A percentile compares a stretch with the other conserved stretches of the same genome.
Conservation (phyloP, 306 rosid species). For the Lablab purpureus region DNA sequence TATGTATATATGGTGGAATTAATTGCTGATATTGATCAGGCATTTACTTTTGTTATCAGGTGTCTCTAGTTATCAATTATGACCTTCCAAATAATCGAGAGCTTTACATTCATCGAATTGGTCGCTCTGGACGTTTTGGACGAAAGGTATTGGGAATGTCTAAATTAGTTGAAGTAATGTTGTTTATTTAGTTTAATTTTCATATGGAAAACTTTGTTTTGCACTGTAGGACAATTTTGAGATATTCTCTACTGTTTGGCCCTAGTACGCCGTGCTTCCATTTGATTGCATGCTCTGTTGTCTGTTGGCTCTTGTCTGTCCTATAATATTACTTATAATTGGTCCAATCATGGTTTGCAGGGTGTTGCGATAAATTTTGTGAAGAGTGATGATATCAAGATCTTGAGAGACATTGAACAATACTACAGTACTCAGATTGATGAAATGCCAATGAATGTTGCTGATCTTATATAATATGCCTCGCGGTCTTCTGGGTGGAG, state of each 20-base stretch:
- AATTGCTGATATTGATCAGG: constrained; percentile 25
- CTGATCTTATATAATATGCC: constrained; percentile 74
- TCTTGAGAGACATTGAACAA: constrained; percentile 93
- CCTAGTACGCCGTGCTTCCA: not conserved
- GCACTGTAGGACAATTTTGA: constrained; percentile 6
- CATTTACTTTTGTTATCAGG: constrained; percentile 55
- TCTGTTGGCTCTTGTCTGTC: not conserved
- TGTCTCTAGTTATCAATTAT: constrained; percentile 90
- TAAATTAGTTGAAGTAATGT: constrained; percentile 5
- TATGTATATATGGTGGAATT: not conserved
- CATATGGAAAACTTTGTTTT: not conserved
- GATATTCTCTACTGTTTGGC: constrained; percentile 2
- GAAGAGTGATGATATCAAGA: constrained; percentile 95
- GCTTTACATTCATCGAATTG: constrained; percentile 96
- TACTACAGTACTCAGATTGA: constrained; percentile 98
- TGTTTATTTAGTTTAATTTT: not conserved
- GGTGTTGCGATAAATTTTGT: constrained; percentile 99
- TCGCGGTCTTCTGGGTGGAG: constrained; percentile 47
- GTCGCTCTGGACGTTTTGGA: constrained; percentile 99
- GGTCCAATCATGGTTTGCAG: constrained; percentile 54
- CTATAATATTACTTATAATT: constrained; percentile 3
- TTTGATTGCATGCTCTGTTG: not conserved
- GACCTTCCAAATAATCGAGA: constrained; percentile 99
- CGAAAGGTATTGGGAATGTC: constrained; percentile 75
- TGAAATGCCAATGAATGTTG: constrained; percentile 99